Percentiles rank a stretch among this genome's conserved stretches.
Evolutionary conservation across 2,329 filamentous ascomycete genomes (phyloP).

Genomic region (Neurospora crassa): DNA sequence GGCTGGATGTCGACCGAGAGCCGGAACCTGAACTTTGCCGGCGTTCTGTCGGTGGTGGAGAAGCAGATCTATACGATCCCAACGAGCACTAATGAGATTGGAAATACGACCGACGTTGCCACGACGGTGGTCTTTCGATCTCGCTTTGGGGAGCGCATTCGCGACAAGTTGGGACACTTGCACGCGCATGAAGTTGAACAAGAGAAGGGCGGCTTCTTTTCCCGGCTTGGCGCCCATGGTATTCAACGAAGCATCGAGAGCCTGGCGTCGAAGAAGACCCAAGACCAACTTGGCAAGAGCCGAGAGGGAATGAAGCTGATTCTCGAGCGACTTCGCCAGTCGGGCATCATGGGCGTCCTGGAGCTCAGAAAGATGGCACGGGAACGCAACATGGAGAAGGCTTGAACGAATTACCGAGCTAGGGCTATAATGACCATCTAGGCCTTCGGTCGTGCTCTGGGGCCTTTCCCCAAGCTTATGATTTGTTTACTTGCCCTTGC

Average conservation of each 20-base stretch:
- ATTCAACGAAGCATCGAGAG: conserved; percentile 72
- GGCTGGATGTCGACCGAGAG: conserved; percentile 79
- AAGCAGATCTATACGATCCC: conserved; percentile 55
- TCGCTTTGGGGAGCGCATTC: conserved; percentile 58
- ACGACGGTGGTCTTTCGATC: conserved; percentile 69
- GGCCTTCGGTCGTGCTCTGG: neutral
- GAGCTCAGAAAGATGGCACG: conserved; percentile 41
- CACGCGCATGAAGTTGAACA: conserved; percentile 23
- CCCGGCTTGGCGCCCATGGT: conserved; percentile 56
- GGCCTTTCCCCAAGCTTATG: neutral
- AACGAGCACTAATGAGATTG: conserved; percentile 4
- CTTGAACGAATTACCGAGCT: neutral
- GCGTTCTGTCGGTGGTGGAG: conserved; percentile 70
- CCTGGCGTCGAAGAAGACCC: conserved; percentile 67
- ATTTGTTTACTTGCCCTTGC: neutral
- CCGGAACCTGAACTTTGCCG: conserved; percentile 72
- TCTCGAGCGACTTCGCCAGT: conserved; percentile 56
- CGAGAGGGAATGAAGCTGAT: conserved; percentile 78
- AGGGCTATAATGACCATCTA: neutral
- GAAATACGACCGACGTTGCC: conserved; percentile 51
- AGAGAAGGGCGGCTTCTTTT: conserved; percentile 37
- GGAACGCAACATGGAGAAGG: conserved; percentile 19
- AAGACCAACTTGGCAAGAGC: conserved; percentile 69
- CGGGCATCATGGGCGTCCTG: conserved; percentile 47
- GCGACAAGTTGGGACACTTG: conserved; percentile 29